Evolutionary conservation across 1,139 yeast genomes (phyloP).

Genomic region (Candida buenavistaensis): DNA sequence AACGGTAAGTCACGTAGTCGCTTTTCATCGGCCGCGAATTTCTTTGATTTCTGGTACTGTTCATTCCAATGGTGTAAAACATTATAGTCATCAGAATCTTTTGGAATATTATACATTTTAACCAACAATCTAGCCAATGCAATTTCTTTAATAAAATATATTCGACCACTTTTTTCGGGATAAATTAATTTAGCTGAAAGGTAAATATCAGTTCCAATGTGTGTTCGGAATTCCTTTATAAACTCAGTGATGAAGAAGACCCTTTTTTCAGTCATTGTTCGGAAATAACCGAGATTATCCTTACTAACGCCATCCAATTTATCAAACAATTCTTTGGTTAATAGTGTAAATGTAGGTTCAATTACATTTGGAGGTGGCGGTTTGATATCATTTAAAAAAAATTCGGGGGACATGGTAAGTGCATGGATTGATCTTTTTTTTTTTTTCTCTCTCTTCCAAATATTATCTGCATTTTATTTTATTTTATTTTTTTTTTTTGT

Average conservation of each 20-base stretch:
- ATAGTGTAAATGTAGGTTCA: slow-evolving; percentile 29
- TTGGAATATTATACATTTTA: slow-evolving; percentile 36
- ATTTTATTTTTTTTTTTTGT: not conserved
- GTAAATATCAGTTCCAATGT: slow-evolving; percentile 69
- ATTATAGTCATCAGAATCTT: slow-evolving; percentile 34
- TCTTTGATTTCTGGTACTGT: slow-evolving; percentile 27
- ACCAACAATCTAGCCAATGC: slow-evolving; percentile 46
- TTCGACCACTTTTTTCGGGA: slow-evolving; percentile 60
- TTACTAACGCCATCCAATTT: slow-evolving; percentile 32
- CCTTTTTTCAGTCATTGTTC: slow-evolving; percentile 32
- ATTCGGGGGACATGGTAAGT: too few relatives aligned
- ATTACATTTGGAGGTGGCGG: slow-evolving; percentile 20
- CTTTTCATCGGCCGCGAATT: slow-evolving; percentile 19
- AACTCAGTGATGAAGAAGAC: slow-evolving; percentile 42
- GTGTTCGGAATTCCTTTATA: slow-evolving; percentile 57
- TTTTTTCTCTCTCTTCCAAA: too few relatives aligned
- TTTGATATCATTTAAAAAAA: slow-evolving; percentile 13
- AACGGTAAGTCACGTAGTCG: slow-evolving; percentile 46
- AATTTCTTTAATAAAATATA: slow-evolving; percentile 54
- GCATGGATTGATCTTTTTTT: too few relatives aligned
- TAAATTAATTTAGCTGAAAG: slow-evolving; percentile 65
- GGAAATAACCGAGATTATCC: slow-evolving; percentile 27
- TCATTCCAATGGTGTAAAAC: slow-evolving; percentile 42
- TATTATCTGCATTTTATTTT: too few relatives aligned
- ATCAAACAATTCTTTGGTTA: slow-evolving; percentile 33